A percentile compares a stretch with the other conserved stretches of the same genome.
Evolutionary conservation across 148 eudicot species (phyloP).

Genomic region (Cornus kousa): DNA sequence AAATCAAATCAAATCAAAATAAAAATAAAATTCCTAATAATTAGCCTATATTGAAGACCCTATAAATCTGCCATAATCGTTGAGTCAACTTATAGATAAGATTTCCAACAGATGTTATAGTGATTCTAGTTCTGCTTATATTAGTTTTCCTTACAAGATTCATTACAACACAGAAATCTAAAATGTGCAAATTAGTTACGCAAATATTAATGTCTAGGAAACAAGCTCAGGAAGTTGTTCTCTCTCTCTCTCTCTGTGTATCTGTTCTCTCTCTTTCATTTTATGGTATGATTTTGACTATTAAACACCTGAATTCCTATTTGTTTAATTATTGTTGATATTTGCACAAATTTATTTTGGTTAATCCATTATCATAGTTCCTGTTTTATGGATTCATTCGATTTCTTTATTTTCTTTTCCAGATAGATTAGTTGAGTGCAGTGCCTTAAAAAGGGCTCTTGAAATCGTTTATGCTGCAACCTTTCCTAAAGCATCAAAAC

Average conservation of each 20-base stretch:
- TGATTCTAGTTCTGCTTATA: not conserved
- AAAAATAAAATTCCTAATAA: too few species aligned
- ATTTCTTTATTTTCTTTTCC: slow-evolving; percentile 19
- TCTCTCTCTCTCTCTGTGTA: too few species aligned
- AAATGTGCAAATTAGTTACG: not conserved
- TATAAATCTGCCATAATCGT: too few species aligned
- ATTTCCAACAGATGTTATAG: not conserved
- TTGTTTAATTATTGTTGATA: not conserved
- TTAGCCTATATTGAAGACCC: too few species aligned
- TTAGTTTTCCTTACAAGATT: not conserved
- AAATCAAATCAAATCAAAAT: too few species aligned
- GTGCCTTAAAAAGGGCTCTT: slow-evolving; percentile 86
- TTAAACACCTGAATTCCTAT: not conserved
- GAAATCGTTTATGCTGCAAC: slow-evolving; percentile 96
- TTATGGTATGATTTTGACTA: not conserved
- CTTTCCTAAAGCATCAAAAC: slow-evolving; percentile 95
- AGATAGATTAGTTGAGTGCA: slow-evolving; percentile 96
- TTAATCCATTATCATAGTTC: not conserved
- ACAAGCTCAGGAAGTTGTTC: not conserved
- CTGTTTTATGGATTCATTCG: not conserved
- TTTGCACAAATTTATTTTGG: not conserved
- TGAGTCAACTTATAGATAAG: too few species aligned
- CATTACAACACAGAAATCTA: too few species aligned
- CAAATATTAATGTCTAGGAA: not conserved
- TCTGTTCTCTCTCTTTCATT: not conserved